These are phyloP conservation scores for Phialophora chinensis DNA, from an alignment of 2,329 filamentous ascomycete species.

Conservation along the genomic window DNA sequence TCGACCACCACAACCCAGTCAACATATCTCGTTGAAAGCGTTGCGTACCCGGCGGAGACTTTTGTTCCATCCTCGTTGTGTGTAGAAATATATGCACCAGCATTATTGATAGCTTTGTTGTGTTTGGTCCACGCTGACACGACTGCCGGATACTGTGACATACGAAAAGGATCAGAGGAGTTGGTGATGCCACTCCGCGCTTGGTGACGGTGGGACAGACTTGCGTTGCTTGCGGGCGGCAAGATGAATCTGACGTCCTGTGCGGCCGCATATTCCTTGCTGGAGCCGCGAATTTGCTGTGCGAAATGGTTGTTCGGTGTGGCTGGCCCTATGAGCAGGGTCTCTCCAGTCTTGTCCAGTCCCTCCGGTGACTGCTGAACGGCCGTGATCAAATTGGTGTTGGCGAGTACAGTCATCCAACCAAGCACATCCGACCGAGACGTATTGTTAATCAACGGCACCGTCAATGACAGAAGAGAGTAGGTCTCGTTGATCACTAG, in stretches of 20 bases:
- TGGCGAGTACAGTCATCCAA: slow-evolving; percentile 81
- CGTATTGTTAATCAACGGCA: slow-evolving; percentile 77
- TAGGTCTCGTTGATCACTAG: slow-evolving; percentile 73
- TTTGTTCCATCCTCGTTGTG: slow-evolving; percentile 71
- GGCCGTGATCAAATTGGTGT: slow-evolving; percentile 67
- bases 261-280: slow-evolving; percentile 49
- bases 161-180: slow-evolving; percentile 61
- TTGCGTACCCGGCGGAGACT: slow-evolving; percentile 82
- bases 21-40: slow-evolving; percentile 70
- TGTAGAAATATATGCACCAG: slow-evolving; percentile 71
- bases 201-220: slow-evolving; percentile 33
- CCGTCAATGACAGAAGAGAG: slow-evolving; percentile 78
- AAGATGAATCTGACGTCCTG: slow-evolving; percentile 37
- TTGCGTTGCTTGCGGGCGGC: slow-evolving; percentile 32
- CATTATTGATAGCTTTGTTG: slow-evolving; percentile 64
- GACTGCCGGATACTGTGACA: slow-evolving; percentile 68
- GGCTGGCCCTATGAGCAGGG: slow-evolving; percentile 72
- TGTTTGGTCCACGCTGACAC: slow-evolving; percentile 63
- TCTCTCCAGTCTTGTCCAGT: slow-evolving; percentile 70
- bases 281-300: slow-evolving; percentile 37
- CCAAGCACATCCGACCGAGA: slow-evolving; percentile 71
- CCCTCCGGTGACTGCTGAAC: slow-evolving; percentile 71
- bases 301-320: slow-evolving; percentile 70
- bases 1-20: slow-evolving; percentile 86
- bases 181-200: slow-evolving; percentile 29